Percentiles rank a stretch among this genome's conserved stretches.
These are phyloP conservation scores for Linaria vulgaris DNA, from an alignment of 257 asterid species.

Conservation along the genomic window DNA sequence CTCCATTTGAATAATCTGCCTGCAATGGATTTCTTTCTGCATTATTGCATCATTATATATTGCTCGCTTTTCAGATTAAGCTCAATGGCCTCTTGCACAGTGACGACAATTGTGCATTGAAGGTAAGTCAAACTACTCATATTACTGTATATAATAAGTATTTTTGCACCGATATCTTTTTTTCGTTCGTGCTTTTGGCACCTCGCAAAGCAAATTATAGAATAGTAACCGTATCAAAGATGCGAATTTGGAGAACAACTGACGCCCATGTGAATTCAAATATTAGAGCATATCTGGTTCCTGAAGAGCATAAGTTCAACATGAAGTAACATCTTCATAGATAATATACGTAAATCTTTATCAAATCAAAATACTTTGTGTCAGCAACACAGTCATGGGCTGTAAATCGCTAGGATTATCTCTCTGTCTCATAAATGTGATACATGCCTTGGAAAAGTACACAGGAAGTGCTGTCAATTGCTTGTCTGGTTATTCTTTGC, in stretches of 20 bases:
- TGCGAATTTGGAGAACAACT: background rate
- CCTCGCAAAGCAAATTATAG: too few relatives aligned
- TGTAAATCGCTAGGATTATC: background rate
- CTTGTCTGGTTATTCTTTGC: slow-evolving; percentile 5
- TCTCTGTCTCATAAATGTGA: background rate
- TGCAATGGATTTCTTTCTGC: too few relatives aligned
- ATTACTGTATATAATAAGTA: background rate
- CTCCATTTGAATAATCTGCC: background rate
- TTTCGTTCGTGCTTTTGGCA: too few relatives aligned
- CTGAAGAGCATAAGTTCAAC: background rate
- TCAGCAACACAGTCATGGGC: background rate
- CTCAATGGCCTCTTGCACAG: slow-evolving; percentile 85
- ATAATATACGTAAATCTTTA: too few relatives aligned
- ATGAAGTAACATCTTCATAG: background rate
- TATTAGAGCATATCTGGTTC: background rate
- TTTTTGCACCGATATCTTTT: slow-evolving; percentile 5
- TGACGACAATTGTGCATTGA: slow-evolving; percentile 82
- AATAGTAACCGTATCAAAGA: too few relatives aligned
- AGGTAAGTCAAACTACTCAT: slow-evolving; percentile 55
- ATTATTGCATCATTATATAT: slow-evolving; percentile 19
- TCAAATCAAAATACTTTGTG: too few relatives aligned
- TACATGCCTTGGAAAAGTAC: background rate
- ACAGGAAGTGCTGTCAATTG: background rate
- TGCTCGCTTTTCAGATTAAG: slow-evolving; percentile 61
- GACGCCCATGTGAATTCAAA: background rate